These are phyloP conservation scores for Zygoascus bituminiphila DNA, from an alignment of 805 yeast species.

Conservation along the genomic window DNA sequence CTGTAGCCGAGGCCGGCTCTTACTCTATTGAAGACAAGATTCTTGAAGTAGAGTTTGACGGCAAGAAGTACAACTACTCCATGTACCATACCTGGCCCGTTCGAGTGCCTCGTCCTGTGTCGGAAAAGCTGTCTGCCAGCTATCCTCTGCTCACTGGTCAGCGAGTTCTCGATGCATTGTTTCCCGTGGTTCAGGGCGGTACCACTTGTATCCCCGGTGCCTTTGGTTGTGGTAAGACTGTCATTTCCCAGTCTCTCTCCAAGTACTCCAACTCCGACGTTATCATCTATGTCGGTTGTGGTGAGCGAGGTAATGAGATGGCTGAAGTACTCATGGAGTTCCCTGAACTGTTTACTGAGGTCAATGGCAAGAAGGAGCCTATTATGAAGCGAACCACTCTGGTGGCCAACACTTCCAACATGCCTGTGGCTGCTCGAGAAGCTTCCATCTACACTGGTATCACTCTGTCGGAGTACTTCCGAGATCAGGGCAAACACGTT, in stretches of 20 bases:
- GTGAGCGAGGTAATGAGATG: slow-evolving; percentile 99
- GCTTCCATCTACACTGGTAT: slow-evolving; percentile 99
- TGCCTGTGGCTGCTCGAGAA: slow-evolving; percentile 99
- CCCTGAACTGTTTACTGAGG: slow-evolving; percentile 92
- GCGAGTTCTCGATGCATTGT: slow-evolving; percentile 94
- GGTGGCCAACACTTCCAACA: slow-evolving; percentile 97
- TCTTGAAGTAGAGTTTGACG: slow-evolving; percentile 91
- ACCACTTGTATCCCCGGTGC: slow-evolving; percentile 99
- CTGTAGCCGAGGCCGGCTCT: slow-evolving; percentile 82
- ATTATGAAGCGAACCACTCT: slow-evolving; percentile 99
- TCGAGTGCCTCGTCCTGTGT: slow-evolving; percentile 98
- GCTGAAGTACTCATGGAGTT: slow-evolving; percentile 99
- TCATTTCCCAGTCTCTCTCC: slow-evolving; percentile 93
- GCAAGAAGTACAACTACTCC: slow-evolving; percentile 66
- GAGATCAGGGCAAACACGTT: slow-evolving; percentile 99
- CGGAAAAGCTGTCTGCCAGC: slow-evolving; percentile 88
- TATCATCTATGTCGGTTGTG: slow-evolving; percentile 91
- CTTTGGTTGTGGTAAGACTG: slow-evolving; percentile 98
- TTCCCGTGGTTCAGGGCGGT: slow-evolving; percentile 99
- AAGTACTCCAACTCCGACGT: slow-evolving; percentile 96
- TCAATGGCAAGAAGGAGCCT: slow-evolving; percentile 91
- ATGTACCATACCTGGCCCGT: slow-evolving; percentile 99
- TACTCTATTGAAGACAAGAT: slow-evolving; percentile 85
- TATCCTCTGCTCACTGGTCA: slow-evolving; percentile 96
- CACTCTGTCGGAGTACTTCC: slow-evolving; percentile 96